Evolutionary conservation across 2,329 filamentous ascomycete species (phyloP), one percentile per base, ranked within the genome.

Genomic region (Aureobasidium melanogenum): DNA sequence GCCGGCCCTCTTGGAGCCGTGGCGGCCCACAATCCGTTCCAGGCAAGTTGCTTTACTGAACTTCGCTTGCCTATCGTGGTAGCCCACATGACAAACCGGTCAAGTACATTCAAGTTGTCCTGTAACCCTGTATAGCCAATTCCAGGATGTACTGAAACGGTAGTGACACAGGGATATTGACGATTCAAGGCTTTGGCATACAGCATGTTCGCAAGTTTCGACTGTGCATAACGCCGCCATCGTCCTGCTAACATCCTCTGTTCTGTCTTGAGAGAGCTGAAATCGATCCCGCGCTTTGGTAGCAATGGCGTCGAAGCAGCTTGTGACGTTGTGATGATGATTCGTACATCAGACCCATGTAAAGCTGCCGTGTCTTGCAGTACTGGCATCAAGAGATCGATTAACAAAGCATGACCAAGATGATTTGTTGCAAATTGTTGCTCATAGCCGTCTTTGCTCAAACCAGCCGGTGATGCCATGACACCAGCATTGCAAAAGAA

Each of bases 201-300:
- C 8, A 79, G 66, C 5, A 79, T 65, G 63, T 78, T 77, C 0
- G 79, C 79, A 2, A 80, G 66, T 62, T 81, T 81, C 54, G 71
- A 75, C 63, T 78, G 74, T 0, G 73, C 77, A 63, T 76, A 77
- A 14, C 72, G 38, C 26, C 57, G 28, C 63, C 67, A 50, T 60
- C 39, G 62, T 46, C 48, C 55, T 32, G 28, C 41, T 12, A 60
- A 63, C 17, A 54, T 61, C 30, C 46, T 36, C 51, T 63, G 34
- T 7, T 63, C 38, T 3, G 68, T 68, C 30, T 66, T 66, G 43
- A 67, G 36, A 17, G 60, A 19, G 30, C 62, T 51, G 30, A 68
- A 66, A 19, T 63, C 32, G 17, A 69, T 68, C 14, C 67, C 65
- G 17, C 54, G 39, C 48, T 63, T 63, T 12, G 60, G 61, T 19